Evolutionary conservation across 768 basidiomycete species (phyloP).

Genomic region (Pleurotus pulmonarius): DNA sequence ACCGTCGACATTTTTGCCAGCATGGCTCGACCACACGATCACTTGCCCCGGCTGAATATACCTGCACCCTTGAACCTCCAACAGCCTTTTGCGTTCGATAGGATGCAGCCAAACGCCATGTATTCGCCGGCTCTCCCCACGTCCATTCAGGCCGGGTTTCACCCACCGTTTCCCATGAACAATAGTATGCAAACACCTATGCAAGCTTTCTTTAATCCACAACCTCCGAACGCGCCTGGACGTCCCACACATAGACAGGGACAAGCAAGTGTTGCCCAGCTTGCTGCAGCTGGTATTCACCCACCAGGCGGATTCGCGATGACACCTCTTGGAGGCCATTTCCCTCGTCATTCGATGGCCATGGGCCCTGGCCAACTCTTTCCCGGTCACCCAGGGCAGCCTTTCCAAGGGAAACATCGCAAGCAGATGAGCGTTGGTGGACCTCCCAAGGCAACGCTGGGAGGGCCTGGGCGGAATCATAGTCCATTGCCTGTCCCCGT

Average conservation of each 20-base stretch:
- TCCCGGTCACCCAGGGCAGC: conserved; percentile 30
- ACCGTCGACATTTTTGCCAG: background rate
- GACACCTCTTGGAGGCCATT: conserved; percentile 57
- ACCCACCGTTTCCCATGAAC: conserved; percentile 46
- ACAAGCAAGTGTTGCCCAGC: conserved; percentile 55
- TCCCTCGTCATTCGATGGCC: conserved; percentile 50
- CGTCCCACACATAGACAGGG: conserved; percentile 55
- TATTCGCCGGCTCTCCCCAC: conserved; percentile 68
- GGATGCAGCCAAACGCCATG: conserved; percentile 34
- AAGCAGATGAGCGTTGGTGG: conserved; percentile 77
- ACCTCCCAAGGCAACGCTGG: conserved; percentile 83
- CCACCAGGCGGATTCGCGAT: conserved; percentile 50
- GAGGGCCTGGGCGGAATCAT: conserved; percentile 74
- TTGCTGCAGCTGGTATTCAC: conserved; percentile 57
- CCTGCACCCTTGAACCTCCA: conserved; percentile 51
- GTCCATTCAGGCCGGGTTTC: conserved; percentile 53
- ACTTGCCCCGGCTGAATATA: conserved; percentile 55
- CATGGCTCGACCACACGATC: conserved; percentile 45
- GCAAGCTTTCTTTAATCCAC: conserved; percentile 60
- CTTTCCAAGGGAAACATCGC: conserved; percentile 58
- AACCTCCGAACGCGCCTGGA: conserved; percentile 44
- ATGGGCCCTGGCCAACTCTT: conserved; percentile 34
- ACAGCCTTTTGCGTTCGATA: conserved; percentile 44
- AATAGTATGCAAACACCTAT: conserved; percentile 67
- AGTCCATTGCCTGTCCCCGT: conserved; percentile 52